Base-by-base conservation (phyloP, 2,329 filamentous ascomycete species). In the Madurella fahalii region DNA sequence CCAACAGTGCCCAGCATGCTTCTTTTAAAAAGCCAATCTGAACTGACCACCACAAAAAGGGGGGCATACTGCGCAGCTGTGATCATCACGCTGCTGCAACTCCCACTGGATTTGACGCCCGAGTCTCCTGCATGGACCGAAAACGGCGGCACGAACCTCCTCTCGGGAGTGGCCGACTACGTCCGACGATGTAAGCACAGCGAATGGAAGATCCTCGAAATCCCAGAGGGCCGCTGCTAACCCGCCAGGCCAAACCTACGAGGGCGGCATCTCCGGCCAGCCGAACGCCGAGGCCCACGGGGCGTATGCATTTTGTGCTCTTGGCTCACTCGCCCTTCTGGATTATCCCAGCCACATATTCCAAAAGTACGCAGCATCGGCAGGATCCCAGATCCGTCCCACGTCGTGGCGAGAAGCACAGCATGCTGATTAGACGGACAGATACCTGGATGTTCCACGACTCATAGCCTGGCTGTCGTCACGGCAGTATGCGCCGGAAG, bases 261-360 rank as follows among this genome's bases (percentile, higher is more conserved):
- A 99, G 75, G 94, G 94, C 60, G 94, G 94, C 47, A 91, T 99
- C 63, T 92, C 89, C 61, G 87, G 84, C 53, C 86, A 87, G 60
- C 94, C 92, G 50, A 87, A 86, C 56, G 85, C 87, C 60, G 94
- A 99, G 78, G 94, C 93, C 52, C 94, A 99, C 73, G 94, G 94
- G 58, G 94, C 90, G 60, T 99, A 97, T 74, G 90, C 93, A 25
- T 97, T 97, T 72, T 96, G 93, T 72, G 92, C 89, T 53, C 76
- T 99, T 56, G 94, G 87, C 52, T 95, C 90, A 71, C 81, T 99
- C 52, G 87, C 89, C 65, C 89, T 97, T 60, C 75, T 97, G 46
- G 91, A 89, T 65, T 79, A 86, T 53, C 93, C 94, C 53, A 80
- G 88, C 69, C 78, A 82, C 62, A 87, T 83, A 59, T 84, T 96